These are phyloP conservation scores for Cenchrus purpureus DNA, from an alignment of 176 grass and related monocot species.

Conservation along the genomic window DNA sequence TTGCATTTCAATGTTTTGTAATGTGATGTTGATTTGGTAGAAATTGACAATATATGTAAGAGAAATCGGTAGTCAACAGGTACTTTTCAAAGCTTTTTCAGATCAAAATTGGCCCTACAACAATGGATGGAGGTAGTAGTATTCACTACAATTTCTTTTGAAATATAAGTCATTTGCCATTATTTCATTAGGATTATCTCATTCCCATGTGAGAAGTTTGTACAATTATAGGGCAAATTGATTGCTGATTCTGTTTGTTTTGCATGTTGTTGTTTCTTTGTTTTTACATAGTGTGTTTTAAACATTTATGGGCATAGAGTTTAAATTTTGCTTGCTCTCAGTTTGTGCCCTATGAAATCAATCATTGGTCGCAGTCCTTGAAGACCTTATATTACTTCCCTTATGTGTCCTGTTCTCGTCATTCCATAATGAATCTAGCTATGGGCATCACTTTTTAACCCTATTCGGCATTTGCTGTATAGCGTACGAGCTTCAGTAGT, in stretches of 20 bases:
- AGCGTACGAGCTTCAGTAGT: background rate
- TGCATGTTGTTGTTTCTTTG: background rate
- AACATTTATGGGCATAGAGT: slow-evolving; percentile 9
- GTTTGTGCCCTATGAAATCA: slow-evolving; percentile 18
- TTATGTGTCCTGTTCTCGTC: slow-evolving; percentile 9
- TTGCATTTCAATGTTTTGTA: background rate
- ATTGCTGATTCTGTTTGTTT: slow-evolving; percentile 14
- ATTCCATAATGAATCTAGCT: background rate
- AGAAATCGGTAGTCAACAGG: background rate
- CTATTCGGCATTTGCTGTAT: slow-evolving; percentile 14
- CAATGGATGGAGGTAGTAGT: background rate
- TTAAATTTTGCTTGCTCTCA: background rate
- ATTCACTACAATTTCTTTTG: background rate
- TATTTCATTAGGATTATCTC: background rate
- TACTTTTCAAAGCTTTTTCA: background rate
- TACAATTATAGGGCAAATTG: slow-evolving; percentile 9
- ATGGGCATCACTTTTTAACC: background rate
- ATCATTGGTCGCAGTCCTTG: background rate
- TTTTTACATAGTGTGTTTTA: background rate
- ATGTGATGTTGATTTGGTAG: background rate
- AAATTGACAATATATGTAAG: background rate
- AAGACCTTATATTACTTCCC: background rate
- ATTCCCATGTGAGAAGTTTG: slow-evolving; percentile 13
- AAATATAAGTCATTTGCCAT: background rate
- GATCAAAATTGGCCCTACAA: background rate